Conservation (phyloP, 2,329 filamentous ascomycete genomes). For the Samsoniella hepiali region DNA sequence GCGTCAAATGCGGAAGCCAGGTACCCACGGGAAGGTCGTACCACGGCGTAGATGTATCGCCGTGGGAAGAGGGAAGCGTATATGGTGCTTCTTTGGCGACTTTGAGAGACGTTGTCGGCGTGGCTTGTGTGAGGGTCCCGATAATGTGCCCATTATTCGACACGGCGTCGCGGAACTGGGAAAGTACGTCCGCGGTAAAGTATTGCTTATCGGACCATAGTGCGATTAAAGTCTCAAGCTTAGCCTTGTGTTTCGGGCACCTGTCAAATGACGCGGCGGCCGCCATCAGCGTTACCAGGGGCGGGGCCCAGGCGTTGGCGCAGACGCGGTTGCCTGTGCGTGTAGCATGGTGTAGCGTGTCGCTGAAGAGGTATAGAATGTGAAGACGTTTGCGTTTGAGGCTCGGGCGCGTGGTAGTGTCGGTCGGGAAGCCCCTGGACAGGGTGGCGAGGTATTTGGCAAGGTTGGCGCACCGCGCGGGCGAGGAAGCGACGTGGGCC, state of each 20-base stretch:
- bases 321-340: conserved; percentile 51
- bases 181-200: conserved; percentile 51
- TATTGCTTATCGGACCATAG: conserved; percentile 70
- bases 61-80: conserved; percentile 72
- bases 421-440: conserved; percentile 43
- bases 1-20: conserved; percentile 74
- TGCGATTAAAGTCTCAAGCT: conserved; percentile 61
- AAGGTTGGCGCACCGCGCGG: conserved; percentile 61
- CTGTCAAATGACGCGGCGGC: conserved; percentile 55
- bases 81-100: conserved; percentile 60
- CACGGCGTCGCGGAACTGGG: conserved; percentile 58
- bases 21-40: conserved; percentile 81
- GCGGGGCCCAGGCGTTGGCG: conserved; percentile 53
- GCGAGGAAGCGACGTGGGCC: conserved; percentile 65
- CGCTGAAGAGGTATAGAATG: conserved; percentile 74
- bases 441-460: conserved; percentile 74
- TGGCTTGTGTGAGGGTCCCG: neutral
- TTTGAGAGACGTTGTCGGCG: conserved; percentile 22
- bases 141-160: conserved; percentile 28
- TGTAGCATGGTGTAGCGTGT: conserved; percentile 69
- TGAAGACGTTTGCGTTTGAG: conserved; percentile 68
- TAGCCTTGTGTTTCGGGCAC: conserved; percentile 62
- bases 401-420: conserved; percentile 43
- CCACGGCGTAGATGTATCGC: conserved; percentile 69
- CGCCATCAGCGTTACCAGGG: conserved; percentile 61